A percentile compares a stretch with the other conserved stretches of the same genome.
Conservation (phyloP, 1,284 basidiomycete species). For the Mycena sp. region DNA sequence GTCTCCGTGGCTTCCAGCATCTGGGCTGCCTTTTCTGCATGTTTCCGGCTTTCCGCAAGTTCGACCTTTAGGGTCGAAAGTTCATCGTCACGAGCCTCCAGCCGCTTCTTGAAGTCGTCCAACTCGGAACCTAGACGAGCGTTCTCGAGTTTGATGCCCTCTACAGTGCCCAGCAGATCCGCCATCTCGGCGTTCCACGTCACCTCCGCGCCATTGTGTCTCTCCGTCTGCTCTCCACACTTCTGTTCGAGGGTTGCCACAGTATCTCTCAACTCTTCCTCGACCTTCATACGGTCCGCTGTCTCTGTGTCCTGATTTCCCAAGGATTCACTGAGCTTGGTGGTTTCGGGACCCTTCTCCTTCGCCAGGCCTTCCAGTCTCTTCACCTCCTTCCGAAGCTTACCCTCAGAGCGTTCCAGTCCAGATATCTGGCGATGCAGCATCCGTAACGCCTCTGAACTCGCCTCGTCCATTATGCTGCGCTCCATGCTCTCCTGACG, state of each 20-base stretch:
- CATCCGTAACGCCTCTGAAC: conserved; percentile 71
- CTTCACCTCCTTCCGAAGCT: conserved; percentile 23
- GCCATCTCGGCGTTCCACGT: conserved; percentile 45
- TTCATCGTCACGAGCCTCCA: conserved; percentile 58
- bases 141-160: conserved; percentile 46
- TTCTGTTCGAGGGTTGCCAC: conserved; percentile 12
- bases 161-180: conserved; percentile 25
- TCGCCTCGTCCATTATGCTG: conserved; percentile 82
- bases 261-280: conserved; percentile 9
- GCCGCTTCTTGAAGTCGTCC: conserved; percentile 45
- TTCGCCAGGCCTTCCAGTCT: conserved; percentile 21
- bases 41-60: conserved; percentile 69
- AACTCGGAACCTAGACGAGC: conserved; percentile 50
- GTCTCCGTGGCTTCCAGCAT: conserved; percentile 51
- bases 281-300: conserved; percentile 2
- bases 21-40: conserved; percentile 60
- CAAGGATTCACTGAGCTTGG: conserved; percentile 20
- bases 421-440: conserved; percentile 70
- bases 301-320: conserved; percentile 9
- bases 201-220: conserved; percentile 40
- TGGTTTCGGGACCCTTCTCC: conserved; percentile 18
- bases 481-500: conserved; percentile 74
- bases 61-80: conserved; percentile 59
- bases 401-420: conserved; percentile 44
- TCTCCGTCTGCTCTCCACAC: conserved; percentile 10